phyloP scores from a whole-genome alignment of 805 yeast genomes.

The Ogataea allantospora region DNA sequence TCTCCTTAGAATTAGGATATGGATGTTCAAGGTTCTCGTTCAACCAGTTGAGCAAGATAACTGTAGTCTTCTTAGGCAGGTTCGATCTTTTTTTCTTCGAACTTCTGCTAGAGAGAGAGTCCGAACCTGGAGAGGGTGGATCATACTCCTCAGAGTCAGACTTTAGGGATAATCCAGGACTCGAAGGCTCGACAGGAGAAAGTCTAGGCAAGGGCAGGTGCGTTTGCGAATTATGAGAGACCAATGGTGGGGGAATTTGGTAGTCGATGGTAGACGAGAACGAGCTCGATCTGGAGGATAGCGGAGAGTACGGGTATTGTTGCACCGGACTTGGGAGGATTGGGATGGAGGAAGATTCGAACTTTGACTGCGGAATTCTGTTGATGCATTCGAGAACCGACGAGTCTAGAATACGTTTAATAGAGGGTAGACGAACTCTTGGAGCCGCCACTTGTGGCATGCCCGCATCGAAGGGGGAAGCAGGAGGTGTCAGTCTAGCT shows the following conservation, averaged over 20 bases:
- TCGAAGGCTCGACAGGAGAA: slow-evolving; percentile 7
- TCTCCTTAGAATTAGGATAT: slow-evolving; percentile 57
- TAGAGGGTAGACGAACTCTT: slow-evolving; percentile 23
- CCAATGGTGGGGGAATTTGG: slow-evolving; percentile 8
- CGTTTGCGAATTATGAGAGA: slow-evolving; percentile 7
- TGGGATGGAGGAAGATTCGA: slow-evolving; percentile 6
- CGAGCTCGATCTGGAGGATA: slow-evolving; percentile 25
- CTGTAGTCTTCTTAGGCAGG: slow-evolving; percentile 59
- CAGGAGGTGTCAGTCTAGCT: slow-evolving; percentile 19
- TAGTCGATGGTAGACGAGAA: slow-evolving; percentile 17
- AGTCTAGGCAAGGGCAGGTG: slow-evolving; percentile 6
- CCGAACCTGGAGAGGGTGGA: slow-evolving; percentile 20
- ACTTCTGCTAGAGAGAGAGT: slow-evolving; percentile 6
- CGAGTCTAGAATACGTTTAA: slow-evolving; percentile 23
- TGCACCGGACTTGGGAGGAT: slow-evolving; percentile 19
- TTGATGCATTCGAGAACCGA: slow-evolving; percentile 18
- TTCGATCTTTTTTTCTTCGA: slow-evolving; percentile 44
- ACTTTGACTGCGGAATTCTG: slow-evolving; percentile 3
- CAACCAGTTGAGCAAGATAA: slow-evolving; percentile 51
- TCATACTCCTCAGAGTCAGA: slow-evolving; percentile 14
- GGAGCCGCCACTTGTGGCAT: slow-evolving; percentile 10
- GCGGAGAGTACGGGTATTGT: slow-evolving; percentile 22
- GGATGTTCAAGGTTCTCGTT: slow-evolving; percentile 57
- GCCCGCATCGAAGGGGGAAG: slow-evolving; percentile 17
- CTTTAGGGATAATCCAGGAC: slow-evolving; percentile 6